Evolutionary conservation across 116 monocot genomes (phyloP).

Genomic region (Posidonia oceanica): DNA sequence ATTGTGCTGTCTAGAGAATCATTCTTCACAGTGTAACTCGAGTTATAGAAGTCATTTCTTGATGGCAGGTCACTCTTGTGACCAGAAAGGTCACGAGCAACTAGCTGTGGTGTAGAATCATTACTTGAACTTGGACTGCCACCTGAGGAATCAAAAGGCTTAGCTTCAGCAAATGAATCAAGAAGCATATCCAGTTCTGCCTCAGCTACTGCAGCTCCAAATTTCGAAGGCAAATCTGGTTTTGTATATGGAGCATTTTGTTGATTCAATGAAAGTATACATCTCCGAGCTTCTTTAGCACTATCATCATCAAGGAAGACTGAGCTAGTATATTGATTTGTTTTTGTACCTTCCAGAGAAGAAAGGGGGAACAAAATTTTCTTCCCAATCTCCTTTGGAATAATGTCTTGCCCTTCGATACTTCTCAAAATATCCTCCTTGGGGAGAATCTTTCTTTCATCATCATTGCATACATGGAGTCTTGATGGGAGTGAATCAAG

Average conservation of each 20-base stretch:
- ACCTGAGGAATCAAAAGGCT: constrained; percentile 4
- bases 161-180: constrained; percentile 18
- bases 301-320: neutral
- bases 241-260: neutral
- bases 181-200: constrained; percentile 15
- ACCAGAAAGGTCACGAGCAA: neutral
- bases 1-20: constrained; percentile 4
- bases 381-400: neutral
- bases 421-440: neutral
- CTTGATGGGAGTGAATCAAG: neutral
- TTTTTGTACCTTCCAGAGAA: neutral
- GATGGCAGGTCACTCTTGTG: neutral
- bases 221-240: neutral
- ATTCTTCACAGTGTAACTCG: neutral
- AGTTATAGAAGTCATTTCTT: neutral
- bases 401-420: neutral
- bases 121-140: neutral
- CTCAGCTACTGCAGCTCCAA: neutral
- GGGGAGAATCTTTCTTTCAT: neutral
- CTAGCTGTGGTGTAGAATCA: neutral
- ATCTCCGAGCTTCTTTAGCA: constrained; percentile 1
- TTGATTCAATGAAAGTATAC: neutral
- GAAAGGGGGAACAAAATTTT: neutral
- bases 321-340: neutral
- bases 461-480: neutral